Evolutionary conservation across 2,329 filamentous ascomycete genomes (phyloP), one percentile per base, ranked within the genome.

Genomic region (Penicillium sp.): DNA sequence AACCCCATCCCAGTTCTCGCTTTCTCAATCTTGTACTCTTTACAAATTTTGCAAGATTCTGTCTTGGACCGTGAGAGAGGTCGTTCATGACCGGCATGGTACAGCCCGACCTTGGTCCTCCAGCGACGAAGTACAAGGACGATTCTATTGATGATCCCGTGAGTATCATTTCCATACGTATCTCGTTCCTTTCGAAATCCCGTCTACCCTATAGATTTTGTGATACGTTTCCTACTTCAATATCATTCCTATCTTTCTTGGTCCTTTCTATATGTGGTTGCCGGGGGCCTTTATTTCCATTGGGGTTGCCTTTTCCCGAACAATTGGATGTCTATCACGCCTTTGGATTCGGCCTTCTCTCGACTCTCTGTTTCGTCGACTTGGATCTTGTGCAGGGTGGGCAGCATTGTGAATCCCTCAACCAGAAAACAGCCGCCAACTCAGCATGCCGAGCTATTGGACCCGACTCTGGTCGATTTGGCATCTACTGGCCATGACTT

Each of bases 141-240:
- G 78, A 80, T 60, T 71, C 77, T 47, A 62, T 70, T 56, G 75
- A 75, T 58, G 76, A 80, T 73, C 72, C 77, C 63, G 79, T 81
- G 72, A 79, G 78, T 78, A 66, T 59, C 52, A 44, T 49, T 45
- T 45, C 27, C 34, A 16, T 27, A 29, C 27, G 25, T 53, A 48
- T 19, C 23, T 55, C 61, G 29, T 29, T 23, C 25, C 33, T 15
- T 29, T 46, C 40, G 4, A 46, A 2, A 29, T 27, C 19, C 38
- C 36, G 41, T 23, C 19, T 33, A 29, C 41, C 31, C 8, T 25
- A 55, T 50, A 55, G 52, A 50, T 40, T 36, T n/a, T 45, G 47
- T 51, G 47, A 34, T 19, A 41, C 40, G 4, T 59, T 65, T 60
- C 57, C 51, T 61, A 56, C 48, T 58, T 59, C 54, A 60, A 60